These are phyloP conservation scores for Somion occarium DNA, from an alignment of 1,284 basidiomycete species.

Conservation along the genomic window DNA sequence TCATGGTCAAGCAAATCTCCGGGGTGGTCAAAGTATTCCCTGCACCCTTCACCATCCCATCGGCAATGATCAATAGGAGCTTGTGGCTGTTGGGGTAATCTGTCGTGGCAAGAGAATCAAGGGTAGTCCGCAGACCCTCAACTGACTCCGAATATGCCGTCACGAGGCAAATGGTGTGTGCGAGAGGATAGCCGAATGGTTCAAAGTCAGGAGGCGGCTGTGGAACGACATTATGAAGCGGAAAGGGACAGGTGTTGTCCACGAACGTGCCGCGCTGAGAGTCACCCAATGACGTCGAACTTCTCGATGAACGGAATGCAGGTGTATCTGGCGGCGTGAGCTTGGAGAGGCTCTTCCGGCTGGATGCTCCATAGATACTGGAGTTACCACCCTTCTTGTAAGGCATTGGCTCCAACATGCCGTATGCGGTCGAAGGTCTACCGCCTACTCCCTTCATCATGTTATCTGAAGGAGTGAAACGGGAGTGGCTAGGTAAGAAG, in stretches of 20 bases:
- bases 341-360: constrained; percentile 33
- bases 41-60: constrained; percentile 97
- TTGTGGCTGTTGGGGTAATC: constrained; percentile 99
- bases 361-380: constrained; percentile 47
- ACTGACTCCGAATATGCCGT: constrained; percentile 98
- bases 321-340: constrained; percentile 76
- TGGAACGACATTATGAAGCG: constrained; percentile 83
- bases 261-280: constrained; percentile 43
- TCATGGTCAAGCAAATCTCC: constrained; percentile 94
- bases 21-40: constrained; percentile 88
- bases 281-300: constrained; percentile 72
- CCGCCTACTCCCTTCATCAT: constrained; percentile 55
- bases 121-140: constrained; percentile 93
- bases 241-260: constrained; percentile 86
- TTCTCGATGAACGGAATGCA: constrained; percentile 72
- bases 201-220: constrained; percentile 91
- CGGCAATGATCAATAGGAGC: constrained; percentile 91
- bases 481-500: constrained; percentile 80
- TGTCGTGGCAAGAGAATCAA: constrained; percentile 96
- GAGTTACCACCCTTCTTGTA: constrained; percentile 56
- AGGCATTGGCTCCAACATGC: constrained; percentile 58
- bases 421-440: constrained; percentile 73
- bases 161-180: constrained; percentile 93
- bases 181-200: constrained; percentile 95
- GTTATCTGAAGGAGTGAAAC: constrained; percentile 83